Conservation (phyloP, 768 basidiomycete species). For the Suillus lakei region DNA sequence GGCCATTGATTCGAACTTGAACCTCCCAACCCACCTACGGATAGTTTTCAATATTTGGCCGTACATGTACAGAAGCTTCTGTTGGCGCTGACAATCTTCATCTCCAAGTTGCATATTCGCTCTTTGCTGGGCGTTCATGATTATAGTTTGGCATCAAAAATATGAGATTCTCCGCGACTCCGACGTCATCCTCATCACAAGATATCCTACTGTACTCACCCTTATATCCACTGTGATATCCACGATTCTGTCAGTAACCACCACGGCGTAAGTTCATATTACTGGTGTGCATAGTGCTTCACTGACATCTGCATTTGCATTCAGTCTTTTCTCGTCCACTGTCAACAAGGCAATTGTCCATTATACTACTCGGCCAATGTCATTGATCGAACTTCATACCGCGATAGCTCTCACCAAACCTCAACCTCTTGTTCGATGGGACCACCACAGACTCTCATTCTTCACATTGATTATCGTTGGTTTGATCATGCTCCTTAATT, state of each 20-base stretch:
- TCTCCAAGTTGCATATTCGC: background rate
- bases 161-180: background rate
- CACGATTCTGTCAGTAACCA: background rate
- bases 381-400: background rate
- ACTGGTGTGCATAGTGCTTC: background rate
- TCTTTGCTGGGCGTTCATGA: background rate
- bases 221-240: background rate
- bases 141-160: background rate
- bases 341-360: background rate
- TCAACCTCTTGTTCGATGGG: background rate
- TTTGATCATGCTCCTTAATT: background rate
- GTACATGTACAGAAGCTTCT: background rate
- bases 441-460: background rate
- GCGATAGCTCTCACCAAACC: background rate
- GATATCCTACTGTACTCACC: background rate
- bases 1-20: background rate
- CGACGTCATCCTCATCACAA: background rate
- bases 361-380: background rate
- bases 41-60: background rate
- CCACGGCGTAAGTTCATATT: background rate
- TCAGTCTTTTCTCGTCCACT: background rate
- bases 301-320: background rate
- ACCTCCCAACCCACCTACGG: background rate
- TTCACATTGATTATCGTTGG: background rate
- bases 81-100: background rate